A percentile compares a stretch with the other conserved stretches of the same genome.
Conservation (phyloP, 345 rosid species). For the Eucalyptus sp. region DNA sequence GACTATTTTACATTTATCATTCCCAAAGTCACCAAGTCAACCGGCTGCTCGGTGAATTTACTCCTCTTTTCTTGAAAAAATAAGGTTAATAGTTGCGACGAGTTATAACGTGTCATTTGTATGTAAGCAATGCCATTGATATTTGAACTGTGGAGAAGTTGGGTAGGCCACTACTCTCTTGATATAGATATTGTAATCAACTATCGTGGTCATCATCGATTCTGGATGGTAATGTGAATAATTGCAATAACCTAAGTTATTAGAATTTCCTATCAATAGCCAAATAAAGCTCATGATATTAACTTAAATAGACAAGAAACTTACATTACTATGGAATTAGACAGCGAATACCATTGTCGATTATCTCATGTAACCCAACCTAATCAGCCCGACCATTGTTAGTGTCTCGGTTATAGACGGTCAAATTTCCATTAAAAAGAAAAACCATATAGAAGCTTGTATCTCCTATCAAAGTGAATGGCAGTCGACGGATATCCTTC, state of each 20-base stretch:
- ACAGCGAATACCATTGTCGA: background rate
- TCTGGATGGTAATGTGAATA: fast-evolving
- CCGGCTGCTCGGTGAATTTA: background rate
- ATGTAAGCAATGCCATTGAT: fast-evolving
- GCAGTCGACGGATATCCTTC: background rate
- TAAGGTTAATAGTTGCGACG: fast-evolving
- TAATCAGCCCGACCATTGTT: background rate
- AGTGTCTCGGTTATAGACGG: background rate
- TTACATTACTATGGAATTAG: background rate
- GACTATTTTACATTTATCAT: background rate
- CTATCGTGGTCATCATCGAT: fast-evolving
- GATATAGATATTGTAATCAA: background rate
- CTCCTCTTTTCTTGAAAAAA: background rate
- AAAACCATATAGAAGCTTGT: background rate
- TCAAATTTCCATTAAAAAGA: background rate
- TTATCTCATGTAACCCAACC: background rate
- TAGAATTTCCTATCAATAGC: background rate
- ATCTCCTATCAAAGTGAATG: background rate
- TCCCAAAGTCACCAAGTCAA: background rate
- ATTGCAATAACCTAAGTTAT: fast-evolving
- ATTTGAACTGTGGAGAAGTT: background rate
- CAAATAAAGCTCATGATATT: background rate
- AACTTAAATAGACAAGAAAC: background rate
- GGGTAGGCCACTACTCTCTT: background rate
- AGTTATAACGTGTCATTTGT: background rate